Percentiles rank a stretch among this genome's conserved stretches.
Evolutionary conservation across 495 filamentous ascomycete genomes (phyloP).

Genomic region (Aspergillus nidulans): DNA sequence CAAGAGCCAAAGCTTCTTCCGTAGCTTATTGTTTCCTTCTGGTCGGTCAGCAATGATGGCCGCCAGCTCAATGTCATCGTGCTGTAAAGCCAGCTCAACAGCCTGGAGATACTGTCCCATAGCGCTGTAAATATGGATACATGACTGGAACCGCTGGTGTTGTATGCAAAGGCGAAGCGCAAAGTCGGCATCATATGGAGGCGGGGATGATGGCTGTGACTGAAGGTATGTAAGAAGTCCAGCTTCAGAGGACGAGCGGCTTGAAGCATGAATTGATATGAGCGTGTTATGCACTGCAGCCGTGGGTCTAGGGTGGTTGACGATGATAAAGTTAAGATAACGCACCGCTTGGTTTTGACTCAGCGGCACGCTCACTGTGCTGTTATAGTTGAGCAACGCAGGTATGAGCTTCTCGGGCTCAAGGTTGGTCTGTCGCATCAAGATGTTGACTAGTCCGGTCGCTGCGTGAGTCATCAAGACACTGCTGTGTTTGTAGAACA

Average conservation of each 20-base stretch:
- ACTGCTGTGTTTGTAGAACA: constrained; percentile 93
- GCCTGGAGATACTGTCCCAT: constrained; percentile 93
- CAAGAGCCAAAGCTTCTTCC: constrained; percentile 92
- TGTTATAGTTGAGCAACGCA: constrained; percentile 88
- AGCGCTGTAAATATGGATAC: constrained; percentile 91
- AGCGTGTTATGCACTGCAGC: constrained; percentile 97
- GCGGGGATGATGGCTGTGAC: constrained; percentile 64
- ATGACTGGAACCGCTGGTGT: constrained; percentile 83
- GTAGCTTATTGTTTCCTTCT: constrained; percentile 66
- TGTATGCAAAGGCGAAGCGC: constrained; percentile 93
- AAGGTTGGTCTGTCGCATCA: constrained; percentile 90
- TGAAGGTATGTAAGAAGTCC: constrained; percentile 85
- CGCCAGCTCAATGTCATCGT: constrained; percentile 85
- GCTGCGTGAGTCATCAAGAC: constrained; percentile 91
- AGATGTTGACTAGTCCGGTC: constrained; percentile 79
- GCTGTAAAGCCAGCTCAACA: constrained; percentile 83
- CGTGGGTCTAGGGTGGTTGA: constrained; percentile 74
- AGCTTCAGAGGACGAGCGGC: constrained; percentile 73
- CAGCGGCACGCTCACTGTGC: constrained; percentile 47
- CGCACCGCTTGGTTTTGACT: constrained; percentile 87
- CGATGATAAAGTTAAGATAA: constrained; percentile 90
- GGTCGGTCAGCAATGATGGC: constrained; percentile 85
- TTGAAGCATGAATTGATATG: constrained; percentile 91
- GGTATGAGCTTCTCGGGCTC: constrained; percentile 86
- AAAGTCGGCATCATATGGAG: constrained; percentile 93